phyloP scores from a whole-genome alignment of 1,139 yeast species.

The Hyphopichia burtonii region DNA sequence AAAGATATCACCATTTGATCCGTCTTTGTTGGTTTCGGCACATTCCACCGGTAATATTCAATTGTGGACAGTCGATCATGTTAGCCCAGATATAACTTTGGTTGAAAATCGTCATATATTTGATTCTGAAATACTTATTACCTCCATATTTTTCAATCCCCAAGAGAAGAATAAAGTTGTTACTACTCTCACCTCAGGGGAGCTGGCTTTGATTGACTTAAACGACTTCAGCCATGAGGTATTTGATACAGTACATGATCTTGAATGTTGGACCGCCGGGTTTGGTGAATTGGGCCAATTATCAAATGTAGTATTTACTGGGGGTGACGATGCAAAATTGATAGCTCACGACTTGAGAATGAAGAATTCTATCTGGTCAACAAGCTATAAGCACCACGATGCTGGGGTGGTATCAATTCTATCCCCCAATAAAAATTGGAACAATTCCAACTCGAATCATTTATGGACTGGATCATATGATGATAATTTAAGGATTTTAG shows the following conservation, averaged over 20 bases:
- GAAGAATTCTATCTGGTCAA: conserved; percentile 47
- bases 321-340: conserved; percentile 84
- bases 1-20: conserved; percentile 59
- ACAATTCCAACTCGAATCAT: conserved; percentile 43
- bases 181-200: conserved; percentile 64
- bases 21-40: conserved; percentile 52
- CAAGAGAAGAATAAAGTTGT: conserved; percentile 28
- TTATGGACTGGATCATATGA: conserved; percentile 94
- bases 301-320: conserved; percentile 67
- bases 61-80: conserved; percentile 52
- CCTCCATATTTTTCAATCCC: conserved; percentile 67
- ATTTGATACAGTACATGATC: conserved; percentile 45
- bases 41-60: conserved; percentile 79
- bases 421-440: conserved; percentile 43
- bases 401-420: conserved; percentile 89
- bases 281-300: conserved; percentile 61
- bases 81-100: conserved; percentile 9
- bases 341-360: conserved; percentile 74
- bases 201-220: conserved; percentile 34
- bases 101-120: conserved; percentile 35
- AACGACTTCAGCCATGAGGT: conserved; percentile 10
- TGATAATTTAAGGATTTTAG: conserved; percentile 69
- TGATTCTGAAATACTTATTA: conserved; percentile 52
- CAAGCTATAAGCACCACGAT: conserved; percentile 60
- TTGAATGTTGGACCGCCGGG: conserved; percentile 90